These are phyloP conservation scores for Trypanosoma vivax DNA, from an alignment of 208 protist species.

Conservation along the genomic window DNA sequence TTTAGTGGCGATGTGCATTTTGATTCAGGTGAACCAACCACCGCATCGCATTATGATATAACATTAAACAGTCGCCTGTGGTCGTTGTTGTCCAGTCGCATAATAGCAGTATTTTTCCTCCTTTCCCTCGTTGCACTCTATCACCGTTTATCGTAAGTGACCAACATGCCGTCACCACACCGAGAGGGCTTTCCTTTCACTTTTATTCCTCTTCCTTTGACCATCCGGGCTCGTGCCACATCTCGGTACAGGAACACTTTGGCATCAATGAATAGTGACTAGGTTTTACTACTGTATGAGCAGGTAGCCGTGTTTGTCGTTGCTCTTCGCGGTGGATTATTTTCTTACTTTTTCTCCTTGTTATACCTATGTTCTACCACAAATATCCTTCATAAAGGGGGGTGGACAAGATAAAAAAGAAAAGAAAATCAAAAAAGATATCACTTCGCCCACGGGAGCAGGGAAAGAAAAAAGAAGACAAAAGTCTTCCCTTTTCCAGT, in stretches of 20 bases:
- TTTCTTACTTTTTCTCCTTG: conserved; percentile 1
- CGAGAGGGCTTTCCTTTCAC: neutral
- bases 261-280: no score
- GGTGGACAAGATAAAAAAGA: neutral
- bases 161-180: neutral
- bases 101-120: neutral
- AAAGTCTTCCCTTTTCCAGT: neutral
- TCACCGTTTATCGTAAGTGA: neutral
- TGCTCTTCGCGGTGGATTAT: no score
- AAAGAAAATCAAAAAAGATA: neutral
- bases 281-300: no score
- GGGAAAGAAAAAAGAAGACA: conserved; percentile 1
- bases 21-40: no score
- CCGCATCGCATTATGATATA: no score
- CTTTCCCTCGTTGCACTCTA: neutral
- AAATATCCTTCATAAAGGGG: neutral
- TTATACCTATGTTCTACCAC: conserved; percentile 4
- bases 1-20: no score
- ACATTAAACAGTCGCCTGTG: no score
- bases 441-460: neutral
- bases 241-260: no score
- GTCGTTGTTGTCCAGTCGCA: neutral
- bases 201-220: neutral
- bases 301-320: no score
- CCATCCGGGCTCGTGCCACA: no score